Evolutionary conservation across 2,329 filamentous ascomycete species (phyloP).

Genomic region (Nigrospora osmanthi): DNA sequence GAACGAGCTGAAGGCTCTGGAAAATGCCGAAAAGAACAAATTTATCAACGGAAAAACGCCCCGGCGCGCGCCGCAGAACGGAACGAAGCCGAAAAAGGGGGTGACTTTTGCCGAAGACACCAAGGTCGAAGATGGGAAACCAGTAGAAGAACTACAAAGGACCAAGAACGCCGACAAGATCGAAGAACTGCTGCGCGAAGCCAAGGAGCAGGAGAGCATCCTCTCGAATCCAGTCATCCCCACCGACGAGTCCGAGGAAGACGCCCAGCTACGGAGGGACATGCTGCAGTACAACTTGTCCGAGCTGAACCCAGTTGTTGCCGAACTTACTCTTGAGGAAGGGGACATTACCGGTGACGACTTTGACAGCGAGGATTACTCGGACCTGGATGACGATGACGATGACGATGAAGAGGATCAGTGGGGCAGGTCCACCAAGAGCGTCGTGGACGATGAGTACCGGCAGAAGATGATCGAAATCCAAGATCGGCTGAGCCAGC

Average conservation of each 20-base stretch:
- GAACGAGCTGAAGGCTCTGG: background rate
- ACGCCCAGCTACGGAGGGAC: conserved; percentile 70
- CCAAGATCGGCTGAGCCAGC: conserved; percentile 55
- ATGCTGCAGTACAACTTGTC: conserved; percentile 88
- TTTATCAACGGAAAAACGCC: background rate
- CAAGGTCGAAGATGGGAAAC: conserved; percentile 26
- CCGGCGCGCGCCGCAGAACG: background rate
- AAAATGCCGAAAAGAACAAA: background rate
- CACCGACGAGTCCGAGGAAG: conserved; percentile 69
- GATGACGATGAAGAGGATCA: conserved; percentile 57
- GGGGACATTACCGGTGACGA: conserved; percentile 48
- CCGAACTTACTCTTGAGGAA: conserved; percentile 80
- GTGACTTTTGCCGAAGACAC: conserved; percentile 58
- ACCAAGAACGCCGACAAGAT: conserved; percentile 38
- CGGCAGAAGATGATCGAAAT: conserved; percentile 77
- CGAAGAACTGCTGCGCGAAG: conserved; percentile 48
- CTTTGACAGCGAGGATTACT: conserved; percentile 37
- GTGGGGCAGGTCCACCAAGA: conserved; percentile 63
- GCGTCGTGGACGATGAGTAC: conserved; percentile 66
- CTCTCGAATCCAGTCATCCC: conserved; percentile 52
- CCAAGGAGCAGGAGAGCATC: conserved; percentile 44
- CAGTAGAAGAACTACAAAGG: conserved; percentile 19
- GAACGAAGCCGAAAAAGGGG: conserved; percentile 34
- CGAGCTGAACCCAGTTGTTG: conserved; percentile 86
- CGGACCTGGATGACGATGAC: conserved; percentile 45